Evolutionary conservation across 2,329 filamentous ascomycete genomes (phyloP).

Genomic region (Didymella keratinophila): DNA sequence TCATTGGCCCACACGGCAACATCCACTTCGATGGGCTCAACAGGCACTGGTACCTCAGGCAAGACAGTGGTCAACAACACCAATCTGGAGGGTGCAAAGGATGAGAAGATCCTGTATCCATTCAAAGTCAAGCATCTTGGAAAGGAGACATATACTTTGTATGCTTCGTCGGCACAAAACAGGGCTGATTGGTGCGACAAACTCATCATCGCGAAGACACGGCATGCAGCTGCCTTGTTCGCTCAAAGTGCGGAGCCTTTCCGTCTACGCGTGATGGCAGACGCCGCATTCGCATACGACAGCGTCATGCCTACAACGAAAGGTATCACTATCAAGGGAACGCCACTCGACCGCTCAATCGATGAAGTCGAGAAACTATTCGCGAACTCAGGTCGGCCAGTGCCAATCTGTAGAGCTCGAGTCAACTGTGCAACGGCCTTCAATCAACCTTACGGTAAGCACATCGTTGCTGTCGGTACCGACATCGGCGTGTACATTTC

Average conservation of each 20-base stretch:
- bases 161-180: constrained; percentile 77
- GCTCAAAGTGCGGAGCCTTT: constrained; percentile 97
- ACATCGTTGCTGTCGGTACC: constrained; percentile 92
- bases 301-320: constrained; percentile 60
- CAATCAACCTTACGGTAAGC: constrained; percentile 77
- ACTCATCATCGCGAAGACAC: constrained; percentile 93
- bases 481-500: constrained; percentile 93
- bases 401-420: constrained; percentile 80
- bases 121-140: constrained; percentile 97
- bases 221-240: constrained; percentile 86
- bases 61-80: constrained; percentile 58
- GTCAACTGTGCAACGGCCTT: constrained; percentile 96
- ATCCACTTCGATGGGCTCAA: constrained; percentile 63
- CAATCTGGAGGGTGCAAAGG: constrained; percentile 64
- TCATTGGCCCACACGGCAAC: constrained; percentile 75
- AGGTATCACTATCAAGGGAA: constrained; percentile 83
- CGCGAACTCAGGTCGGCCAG: constrained; percentile 69
- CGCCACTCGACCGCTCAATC: constrained; percentile 89
- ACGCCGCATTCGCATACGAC: constrained; percentile 88
- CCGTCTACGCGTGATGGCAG: constrained; percentile 87
- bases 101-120: constrained; percentile 84
- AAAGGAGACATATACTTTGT: constrained; percentile 90
- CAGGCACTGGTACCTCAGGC: constrained; percentile 60
- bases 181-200: constrained; percentile 90
- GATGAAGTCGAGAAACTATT: constrained; percentile 84